These are phyloP conservation scores for Starmerella bacillaris DNA, from an alignment of 805 yeast species.

Conservation along the genomic window DNA sequence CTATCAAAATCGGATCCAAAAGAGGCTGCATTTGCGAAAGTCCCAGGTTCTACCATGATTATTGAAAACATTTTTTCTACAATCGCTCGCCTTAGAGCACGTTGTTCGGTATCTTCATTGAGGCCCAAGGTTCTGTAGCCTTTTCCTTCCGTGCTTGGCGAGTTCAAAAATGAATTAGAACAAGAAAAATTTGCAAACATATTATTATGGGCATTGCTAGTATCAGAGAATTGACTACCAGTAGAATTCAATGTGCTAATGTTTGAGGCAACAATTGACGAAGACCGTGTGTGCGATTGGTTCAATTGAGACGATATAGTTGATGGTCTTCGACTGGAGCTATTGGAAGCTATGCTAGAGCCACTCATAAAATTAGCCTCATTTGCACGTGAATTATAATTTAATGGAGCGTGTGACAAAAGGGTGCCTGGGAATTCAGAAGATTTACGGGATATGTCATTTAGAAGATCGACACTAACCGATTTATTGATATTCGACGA, in stretches of 20 bases:
- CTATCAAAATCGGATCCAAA: neutral
- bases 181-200: too few relatives aligned
- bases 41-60: conserved; percentile 12
- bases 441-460: conserved; percentile 1
- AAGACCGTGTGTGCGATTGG: too few relatives aligned
- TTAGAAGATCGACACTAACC: conserved; percentile 7
- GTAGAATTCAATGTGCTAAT: neutral
- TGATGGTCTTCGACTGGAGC: too few relatives aligned
- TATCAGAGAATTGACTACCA: neutral
- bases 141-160: neutral
- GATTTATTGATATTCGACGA: conserved; percentile 1
- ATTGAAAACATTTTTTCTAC: conserved; percentile 16
- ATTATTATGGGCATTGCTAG: too few relatives aligned
- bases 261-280: neutral
- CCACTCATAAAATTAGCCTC: neutral
- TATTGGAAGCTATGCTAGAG: neutral
- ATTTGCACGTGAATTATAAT: conserved; percentile 4
- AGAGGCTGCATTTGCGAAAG: neutral
- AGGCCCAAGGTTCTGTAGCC: conserved; percentile 19
- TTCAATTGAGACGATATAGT: too few relatives aligned
- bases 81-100: conserved; percentile 13
- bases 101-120: conserved; percentile 12
- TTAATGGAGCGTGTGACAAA: conserved; percentile 57
- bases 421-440: conserved; percentile 61
- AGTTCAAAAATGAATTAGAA: too few relatives aligned